phyloP scores from a whole-genome alignment of 768 basidiomycete species.

The Gloeophyllum trabeum region DNA sequence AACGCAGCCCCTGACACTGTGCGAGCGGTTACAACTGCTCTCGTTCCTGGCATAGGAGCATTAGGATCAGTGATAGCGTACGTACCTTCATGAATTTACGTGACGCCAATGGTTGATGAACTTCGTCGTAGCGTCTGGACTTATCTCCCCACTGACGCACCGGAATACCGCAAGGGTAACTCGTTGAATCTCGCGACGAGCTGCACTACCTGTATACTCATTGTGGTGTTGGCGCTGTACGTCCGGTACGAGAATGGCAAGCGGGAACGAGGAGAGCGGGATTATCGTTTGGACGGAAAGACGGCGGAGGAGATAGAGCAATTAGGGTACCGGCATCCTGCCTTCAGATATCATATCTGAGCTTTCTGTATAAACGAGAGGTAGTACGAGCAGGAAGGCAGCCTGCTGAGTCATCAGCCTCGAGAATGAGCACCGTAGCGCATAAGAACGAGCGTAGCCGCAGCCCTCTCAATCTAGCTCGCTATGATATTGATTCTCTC shows the following conservation, averaged over 20 bases:
- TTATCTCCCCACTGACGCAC: conserved; percentile 32
- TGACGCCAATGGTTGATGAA: neutral
- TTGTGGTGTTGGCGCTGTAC: conserved; percentile 21
- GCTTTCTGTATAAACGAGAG: no score
- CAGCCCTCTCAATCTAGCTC: no score
- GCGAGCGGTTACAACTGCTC: conserved; percentile 30
- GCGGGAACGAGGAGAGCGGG: conserved; percentile 29
- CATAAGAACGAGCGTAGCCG: no score
- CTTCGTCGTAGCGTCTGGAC: conserved; percentile 29
- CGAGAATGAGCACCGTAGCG: no score
- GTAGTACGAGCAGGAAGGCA: no score
- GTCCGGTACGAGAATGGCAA: conserved; percentile 30
- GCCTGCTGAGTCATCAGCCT: no score
- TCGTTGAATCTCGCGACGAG: conserved; percentile 30
- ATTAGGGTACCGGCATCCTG: conserved; percentile 34
- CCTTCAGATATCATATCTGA: conserved; percentile 30
- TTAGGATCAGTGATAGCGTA: conserved; percentile 34
- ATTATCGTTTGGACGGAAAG: conserved; percentile 28
- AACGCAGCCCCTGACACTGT: conserved; percentile 40
- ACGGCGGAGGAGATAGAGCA: conserved; percentile 23
- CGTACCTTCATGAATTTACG: conserved; percentile 6
- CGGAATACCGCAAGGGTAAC: conserved; percentile 36
- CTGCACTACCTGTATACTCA: conserved; percentile 19
- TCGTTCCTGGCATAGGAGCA: conserved; percentile 32
- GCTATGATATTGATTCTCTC: no score